Percentiles rank a stretch among this genome's conserved stretches.
Conservation (phyloP, 768 basidiomycete species). For the Agrocybe pediades region DNA sequence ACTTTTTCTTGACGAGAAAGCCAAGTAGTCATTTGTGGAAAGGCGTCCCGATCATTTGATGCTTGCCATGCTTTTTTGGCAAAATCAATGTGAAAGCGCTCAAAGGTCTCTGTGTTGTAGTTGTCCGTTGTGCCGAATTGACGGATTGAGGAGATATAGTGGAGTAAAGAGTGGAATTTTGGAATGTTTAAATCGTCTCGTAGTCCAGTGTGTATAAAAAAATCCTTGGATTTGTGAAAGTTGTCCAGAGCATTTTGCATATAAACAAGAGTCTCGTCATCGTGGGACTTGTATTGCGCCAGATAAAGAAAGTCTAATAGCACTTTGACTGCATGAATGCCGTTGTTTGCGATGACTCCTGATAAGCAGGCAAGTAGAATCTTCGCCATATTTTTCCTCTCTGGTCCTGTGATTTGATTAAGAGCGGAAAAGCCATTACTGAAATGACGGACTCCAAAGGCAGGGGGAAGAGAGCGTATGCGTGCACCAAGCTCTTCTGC, state of each 20-base stretch:
- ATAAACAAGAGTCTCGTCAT: too few species aligned
- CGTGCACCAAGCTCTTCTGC: slow-evolving; percentile 17
- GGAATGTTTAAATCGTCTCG: slow-evolving; percentile 2
- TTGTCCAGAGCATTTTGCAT: too few species aligned
- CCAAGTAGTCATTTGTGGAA: slow-evolving; percentile 39
- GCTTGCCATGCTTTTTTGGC: slow-evolving; percentile 32
- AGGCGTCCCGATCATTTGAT: slow-evolving; percentile 26
- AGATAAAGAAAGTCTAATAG: slow-evolving; percentile 33
- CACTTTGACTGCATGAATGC: slow-evolving; percentile 15
- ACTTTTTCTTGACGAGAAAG: slow-evolving; percentile 36
- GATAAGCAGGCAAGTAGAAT: slow-evolving; percentile 29
- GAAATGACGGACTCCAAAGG: slow-evolving; percentile 34
- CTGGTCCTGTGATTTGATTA: slow-evolving; percentile 38
- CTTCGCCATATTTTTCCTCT: slow-evolving; percentile 36
- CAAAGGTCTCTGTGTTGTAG: slow-evolving; percentile 31
- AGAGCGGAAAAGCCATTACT: slow-evolving; percentile 38
- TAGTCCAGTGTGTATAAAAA: slow-evolving; percentile 9
- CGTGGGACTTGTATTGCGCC: too few species aligned
- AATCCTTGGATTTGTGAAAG: slow-evolving; percentile 9
- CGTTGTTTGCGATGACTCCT: slow-evolving; percentile 12
- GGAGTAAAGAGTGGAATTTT: too few species aligned
- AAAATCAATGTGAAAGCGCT: slow-evolving; percentile 40
- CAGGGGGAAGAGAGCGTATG: slow-evolving; percentile 31
- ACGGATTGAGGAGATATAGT: not conserved
- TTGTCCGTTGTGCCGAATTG: slow-evolving; percentile 27